Evolutionary conservation across 805 yeast genomes (phyloP).

Genomic region (Candida lessepsii): DNA sequence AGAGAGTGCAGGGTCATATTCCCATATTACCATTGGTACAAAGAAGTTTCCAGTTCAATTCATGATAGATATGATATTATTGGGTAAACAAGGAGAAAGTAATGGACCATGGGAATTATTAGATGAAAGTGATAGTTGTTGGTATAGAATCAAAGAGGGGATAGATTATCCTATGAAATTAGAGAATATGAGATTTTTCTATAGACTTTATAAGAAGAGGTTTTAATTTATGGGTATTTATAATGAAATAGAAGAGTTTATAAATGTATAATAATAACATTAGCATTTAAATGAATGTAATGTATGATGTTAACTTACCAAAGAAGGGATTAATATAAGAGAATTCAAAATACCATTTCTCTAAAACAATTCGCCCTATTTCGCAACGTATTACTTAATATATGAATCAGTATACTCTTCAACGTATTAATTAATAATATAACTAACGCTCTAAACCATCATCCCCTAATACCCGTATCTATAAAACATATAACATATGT

Average conservation of each 20-base stretch:
- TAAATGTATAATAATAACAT: too few relatives aligned
- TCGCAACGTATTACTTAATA: too few relatives aligned
- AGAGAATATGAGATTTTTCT: conserved; percentile 87
- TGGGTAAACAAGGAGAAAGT: conserved; percentile 45
- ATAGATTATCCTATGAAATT: conserved; percentile 62
- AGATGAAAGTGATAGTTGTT: conserved; percentile 67
- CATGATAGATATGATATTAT: conserved; percentile 67
- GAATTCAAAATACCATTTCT: too few relatives aligned
- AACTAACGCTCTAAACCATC: too few relatives aligned
- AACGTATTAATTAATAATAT: too few relatives aligned
- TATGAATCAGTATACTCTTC: too few relatives aligned
- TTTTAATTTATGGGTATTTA: conserved; percentile 12
- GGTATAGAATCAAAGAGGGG: conserved; percentile 65
- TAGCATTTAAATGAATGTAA: too few relatives aligned
- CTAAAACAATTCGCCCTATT: too few relatives aligned
- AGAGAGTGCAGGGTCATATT: conserved; percentile 89
- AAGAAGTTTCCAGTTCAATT: conserved; percentile 82
- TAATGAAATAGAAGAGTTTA: too few relatives aligned
- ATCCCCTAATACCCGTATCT: too few relatives aligned
- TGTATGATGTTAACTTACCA: too few relatives aligned
- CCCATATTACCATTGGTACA: conserved; percentile 72
- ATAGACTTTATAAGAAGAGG: conserved; percentile 65
- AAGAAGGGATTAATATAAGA: too few relatives aligned
- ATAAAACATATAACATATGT: background rate
- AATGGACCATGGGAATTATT: conserved; percentile 66